Evolutionary conservation across 768 basidiomycete genomes (phyloP).

Genomic region (Podaxis sp.): DNA sequence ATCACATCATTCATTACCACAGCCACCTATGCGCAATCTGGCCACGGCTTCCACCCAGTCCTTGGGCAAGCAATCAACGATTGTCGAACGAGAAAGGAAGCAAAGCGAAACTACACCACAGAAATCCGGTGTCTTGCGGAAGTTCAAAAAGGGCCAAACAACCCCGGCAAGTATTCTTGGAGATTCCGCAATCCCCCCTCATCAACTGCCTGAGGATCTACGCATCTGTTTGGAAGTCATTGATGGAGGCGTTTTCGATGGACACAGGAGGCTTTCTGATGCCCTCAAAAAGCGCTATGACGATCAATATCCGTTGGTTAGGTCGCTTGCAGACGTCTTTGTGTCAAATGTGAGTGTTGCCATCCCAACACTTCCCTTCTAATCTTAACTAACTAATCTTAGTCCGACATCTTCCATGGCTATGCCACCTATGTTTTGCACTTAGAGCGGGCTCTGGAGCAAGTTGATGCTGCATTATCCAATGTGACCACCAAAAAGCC

Average conservation of each 20-base stretch:
- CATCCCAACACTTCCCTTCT: constrained; percentile 1
- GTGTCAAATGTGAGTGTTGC: constrained; percentile 75
- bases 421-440: constrained; percentile 96
- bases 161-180: constrained; percentile 46
- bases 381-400: constrained; percentile 6
- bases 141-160: constrained; percentile 66
- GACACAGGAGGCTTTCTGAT: constrained; percentile 83
- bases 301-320: constrained; percentile 92
- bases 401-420: constrained; percentile 93
- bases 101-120: constrained; percentile 36
- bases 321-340: constrained; percentile 95
- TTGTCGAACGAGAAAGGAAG: constrained; percentile 49
- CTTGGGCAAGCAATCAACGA: constrained; percentile 66
- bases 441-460: constrained; percentile 85
- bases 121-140: constrained; percentile 60
- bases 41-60: constrained; percentile 70
- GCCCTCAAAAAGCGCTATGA: constrained; percentile 90
- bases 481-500: constrained; percentile 69
- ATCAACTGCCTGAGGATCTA: constrained; percentile 85
- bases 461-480: constrained; percentile 79
- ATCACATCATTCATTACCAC: constrained; percentile 77
- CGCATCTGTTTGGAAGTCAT: constrained; percentile 85
- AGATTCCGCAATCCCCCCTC: constrained; percentile 59
- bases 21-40: constrained; percentile 53
- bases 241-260: constrained; percentile 82